Conservation (phyloP, 352 stramenopile species). For the Phytophthora pluvialis region DNA sequence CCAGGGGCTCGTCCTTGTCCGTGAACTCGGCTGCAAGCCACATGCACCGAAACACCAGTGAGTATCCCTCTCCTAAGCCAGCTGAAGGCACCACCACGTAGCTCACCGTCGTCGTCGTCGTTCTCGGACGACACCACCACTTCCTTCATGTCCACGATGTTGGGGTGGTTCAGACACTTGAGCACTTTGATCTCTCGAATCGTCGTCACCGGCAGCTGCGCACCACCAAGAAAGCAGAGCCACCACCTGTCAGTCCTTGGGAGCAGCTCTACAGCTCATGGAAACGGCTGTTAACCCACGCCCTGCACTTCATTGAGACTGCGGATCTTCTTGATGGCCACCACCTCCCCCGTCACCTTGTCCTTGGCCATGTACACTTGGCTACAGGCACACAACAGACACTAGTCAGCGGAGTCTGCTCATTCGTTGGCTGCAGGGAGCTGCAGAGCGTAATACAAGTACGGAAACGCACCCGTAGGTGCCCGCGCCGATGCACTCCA, state of each 20-base stretch:
- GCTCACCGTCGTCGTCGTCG: slow-evolving; percentile 79
- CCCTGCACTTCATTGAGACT: slow-evolving; percentile 91
- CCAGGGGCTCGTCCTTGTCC: slow-evolving; percentile 82
- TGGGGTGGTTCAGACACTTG: slow-evolving; percentile 95
- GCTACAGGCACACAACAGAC: slow-evolving; percentile 35
- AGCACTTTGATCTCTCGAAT: slow-evolving; percentile 99
- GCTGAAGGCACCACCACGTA: background rate
- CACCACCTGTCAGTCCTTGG: no score
- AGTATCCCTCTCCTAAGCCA: no score
- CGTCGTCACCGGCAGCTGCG: slow-evolving; percentile 93
- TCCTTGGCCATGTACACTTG: slow-evolving; percentile 92
- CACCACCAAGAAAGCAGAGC: background rate
- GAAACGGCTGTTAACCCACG: slow-evolving; percentile 43
- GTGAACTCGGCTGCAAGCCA: slow-evolving; percentile 66
- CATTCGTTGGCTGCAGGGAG: background rate
- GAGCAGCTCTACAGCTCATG: background rate
- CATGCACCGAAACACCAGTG: slow-evolving; percentile 1
- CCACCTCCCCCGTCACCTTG: slow-evolving; percentile 82
- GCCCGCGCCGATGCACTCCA: slow-evolving; percentile 90
- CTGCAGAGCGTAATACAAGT: background rate
- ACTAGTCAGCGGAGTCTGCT: background rate
- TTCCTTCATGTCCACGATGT: slow-evolving; percentile 96
- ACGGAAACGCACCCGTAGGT: slow-evolving; percentile 75
- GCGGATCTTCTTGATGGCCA: slow-evolving; percentile 93
- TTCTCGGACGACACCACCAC: slow-evolving; percentile 93